These are phyloP conservation scores for Acacia crassicarpa DNA, from an alignment of 306 rosid species.

Conservation along the genomic window DNA sequence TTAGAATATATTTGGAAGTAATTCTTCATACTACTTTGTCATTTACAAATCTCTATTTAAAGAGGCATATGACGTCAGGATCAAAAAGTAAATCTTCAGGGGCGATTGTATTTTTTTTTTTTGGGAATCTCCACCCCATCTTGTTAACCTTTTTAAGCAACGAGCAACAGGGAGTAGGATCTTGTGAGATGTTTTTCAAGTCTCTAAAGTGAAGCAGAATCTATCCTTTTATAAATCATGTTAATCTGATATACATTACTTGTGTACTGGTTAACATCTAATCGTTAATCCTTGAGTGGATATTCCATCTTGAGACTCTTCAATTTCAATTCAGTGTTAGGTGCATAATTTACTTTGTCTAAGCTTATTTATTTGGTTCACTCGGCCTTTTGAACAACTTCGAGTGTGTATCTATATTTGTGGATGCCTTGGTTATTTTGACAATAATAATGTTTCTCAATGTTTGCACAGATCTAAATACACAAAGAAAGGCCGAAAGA, in stretches of 20 bases:
- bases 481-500: constrained; percentile 49
- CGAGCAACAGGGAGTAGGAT: background rate
- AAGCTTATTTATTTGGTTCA: background rate
- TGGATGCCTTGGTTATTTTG: constrained; percentile 1
- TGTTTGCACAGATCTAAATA: constrained; percentile 42
- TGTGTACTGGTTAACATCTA: background rate
- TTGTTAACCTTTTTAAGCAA: constrained; percentile 1
- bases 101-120: background rate
- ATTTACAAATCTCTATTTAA: background rate
- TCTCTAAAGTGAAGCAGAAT: constrained; percentile 6
- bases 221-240: background rate
- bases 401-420: background rate
- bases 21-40: background rate
- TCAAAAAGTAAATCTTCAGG: background rate
- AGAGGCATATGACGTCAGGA: background rate
- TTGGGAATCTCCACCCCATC: background rate
- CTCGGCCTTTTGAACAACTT: background rate
- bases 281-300: background rate
- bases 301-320: background rate
- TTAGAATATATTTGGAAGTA: background rate
- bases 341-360: background rate
- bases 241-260: background rate
- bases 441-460: constrained; percentile 31
- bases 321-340: background rate
- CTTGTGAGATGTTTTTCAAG: constrained; percentile 5